Base-by-base conservation (phyloP, 1,284 basidiomycete species). In the Pseudozyma pruni region DNA sequence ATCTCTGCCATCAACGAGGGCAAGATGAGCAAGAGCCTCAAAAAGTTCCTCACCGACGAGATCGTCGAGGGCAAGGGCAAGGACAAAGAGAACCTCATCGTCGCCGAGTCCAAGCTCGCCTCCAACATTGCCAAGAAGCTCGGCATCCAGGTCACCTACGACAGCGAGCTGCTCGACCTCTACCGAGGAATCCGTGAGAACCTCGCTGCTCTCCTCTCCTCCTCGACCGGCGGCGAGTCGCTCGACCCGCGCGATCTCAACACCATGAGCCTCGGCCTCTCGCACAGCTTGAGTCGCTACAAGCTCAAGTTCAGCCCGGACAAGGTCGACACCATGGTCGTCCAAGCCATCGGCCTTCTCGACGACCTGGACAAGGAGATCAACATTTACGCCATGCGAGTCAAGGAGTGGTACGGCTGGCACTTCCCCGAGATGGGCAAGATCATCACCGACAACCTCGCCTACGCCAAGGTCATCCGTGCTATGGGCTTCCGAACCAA, bases 331-430 rank as follows among this genome's bases (percentile, higher is more conserved):
- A 97, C 94, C 20, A 98, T 98, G 96, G 91, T 98, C 63, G 91
- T 98, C 31, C 96, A 98, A 85, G 95, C 95, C 14, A 97, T 98
- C 81, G 95, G 94, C n/a, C 86, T 98, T 22, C 88, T 98, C 56
- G 95, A 98, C 81, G 95, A 98, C 83, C 87, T 98, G 34, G 95
- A 98, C 89, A 98, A 98, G 86, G 95, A 98, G 85, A 93, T 98
- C 84, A 98, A 98, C 86, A 97, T 98, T 61, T 98, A 98, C 83
- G 89, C 94, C 19, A 98, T 98, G 95, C 89, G 95, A 81, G 93
- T 96, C 55, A 98, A 98, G 88, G 95, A 98, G 87, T 98, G 95
- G 95, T 98, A 98, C 81, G 95, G 95, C 22, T 98, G 95, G 95
- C 95, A 98, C 86, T 98, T 98, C 88, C 95, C 95, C 10, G 95